These are phyloP conservation scores for Leonotis leonurus DNA, from an alignment of 257 asterid genomes.

Conservation along the genomic window DNA sequence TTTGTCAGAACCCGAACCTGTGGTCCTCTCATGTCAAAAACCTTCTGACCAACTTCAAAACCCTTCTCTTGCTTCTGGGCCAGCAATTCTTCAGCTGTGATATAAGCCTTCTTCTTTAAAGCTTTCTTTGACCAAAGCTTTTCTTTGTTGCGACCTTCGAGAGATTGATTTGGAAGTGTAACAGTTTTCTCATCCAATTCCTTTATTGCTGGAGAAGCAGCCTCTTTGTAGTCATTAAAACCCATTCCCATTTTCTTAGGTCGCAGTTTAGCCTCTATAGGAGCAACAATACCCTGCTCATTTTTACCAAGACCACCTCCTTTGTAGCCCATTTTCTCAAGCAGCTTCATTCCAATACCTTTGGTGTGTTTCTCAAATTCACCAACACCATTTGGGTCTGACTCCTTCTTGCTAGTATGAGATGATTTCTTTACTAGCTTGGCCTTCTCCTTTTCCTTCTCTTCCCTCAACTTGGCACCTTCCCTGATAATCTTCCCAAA, in stretches of 20 bases:
- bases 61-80: constrained; percentile 74
- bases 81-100: constrained; percentile 72
- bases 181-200: constrained; percentile 39
- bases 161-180: constrained; percentile 30
- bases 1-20: constrained; percentile 86
- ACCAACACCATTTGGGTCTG: constrained; percentile 48
- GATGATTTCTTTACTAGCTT: constrained; percentile 47
- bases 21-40: constrained; percentile 94
- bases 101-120: constrained; percentile 48
- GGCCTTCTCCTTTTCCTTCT: constrained; percentile 60
- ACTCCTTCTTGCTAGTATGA: constrained; percentile 33
- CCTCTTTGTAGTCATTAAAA: constrained; percentile 70
- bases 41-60: constrained; percentile 70
- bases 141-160: constrained; percentile 40
- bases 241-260: constrained; percentile 96
- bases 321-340: constrained; percentile 83
- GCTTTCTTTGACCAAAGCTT: constrained; percentile 75
- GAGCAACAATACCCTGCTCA: constrained; percentile 74
- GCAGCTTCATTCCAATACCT: constrained; percentile 71
- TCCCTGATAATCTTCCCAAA: constrained; percentile 65
- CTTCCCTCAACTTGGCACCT: constrained; percentile 61
- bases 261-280: constrained; percentile 67
- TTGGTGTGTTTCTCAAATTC: constrained; percentile 65
- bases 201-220: constrained; percentile 34
- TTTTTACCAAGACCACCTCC: constrained; percentile 97